Evolutionary conservation across 371 early-diverging fungal species (phyloP).

Genomic region (Zopfochytrium polystomum): DNA sequence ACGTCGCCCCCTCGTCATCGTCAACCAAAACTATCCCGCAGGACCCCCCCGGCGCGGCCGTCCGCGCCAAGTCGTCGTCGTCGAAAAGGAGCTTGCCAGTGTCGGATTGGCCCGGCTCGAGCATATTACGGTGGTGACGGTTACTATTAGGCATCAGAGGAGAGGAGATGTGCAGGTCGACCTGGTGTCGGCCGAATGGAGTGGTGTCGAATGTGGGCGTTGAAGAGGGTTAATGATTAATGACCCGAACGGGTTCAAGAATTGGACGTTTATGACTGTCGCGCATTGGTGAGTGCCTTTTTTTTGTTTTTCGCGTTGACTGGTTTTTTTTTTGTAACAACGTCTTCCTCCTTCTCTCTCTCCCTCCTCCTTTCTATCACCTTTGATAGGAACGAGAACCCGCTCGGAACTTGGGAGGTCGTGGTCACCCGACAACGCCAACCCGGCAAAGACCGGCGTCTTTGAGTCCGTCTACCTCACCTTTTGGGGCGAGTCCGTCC

Average conservation of each 20-base stretch:
- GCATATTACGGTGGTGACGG: slow-evolving; percentile 83
- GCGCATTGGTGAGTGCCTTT: slow-evolving; percentile 82
- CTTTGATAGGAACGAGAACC: slow-evolving; percentile 72
- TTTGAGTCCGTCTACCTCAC: slow-evolving; percentile 66
- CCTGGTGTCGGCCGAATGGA: slow-evolving; percentile 68
- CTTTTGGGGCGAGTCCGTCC: slow-evolving; percentile 55
- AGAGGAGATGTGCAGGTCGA: slow-evolving; percentile 80
- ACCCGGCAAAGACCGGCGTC: slow-evolving; percentile 28
- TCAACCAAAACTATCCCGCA: slow-evolving; percentile 61
- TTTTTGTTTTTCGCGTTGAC: background rate
- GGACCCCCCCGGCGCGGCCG: slow-evolving; percentile 32
- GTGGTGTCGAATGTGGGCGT: slow-evolving; percentile 68
- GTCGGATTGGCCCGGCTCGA: slow-evolving; percentile 64
- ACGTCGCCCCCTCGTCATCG: slow-evolving; percentile 41
- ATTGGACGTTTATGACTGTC: slow-evolving; percentile 95
- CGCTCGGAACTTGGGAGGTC: slow-evolving; percentile 80
- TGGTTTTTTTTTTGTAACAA: no score
- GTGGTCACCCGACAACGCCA: slow-evolving; percentile 37
- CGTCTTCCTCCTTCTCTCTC: background rate
- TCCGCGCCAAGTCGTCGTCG: slow-evolving; percentile 5
- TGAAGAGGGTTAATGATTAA: slow-evolving; percentile 61
- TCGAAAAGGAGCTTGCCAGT: slow-evolving; percentile 28
- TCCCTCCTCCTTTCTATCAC: slow-evolving; percentile 6
- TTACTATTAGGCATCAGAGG: slow-evolving; percentile 71
- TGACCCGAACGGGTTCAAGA: slow-evolving; percentile 66